Percentiles rank a stretch among this genome's conserved stretches.
Evolutionary conservation across 306 rosid species (phyloP).

Genomic region (Citrullus amarus): DNA sequence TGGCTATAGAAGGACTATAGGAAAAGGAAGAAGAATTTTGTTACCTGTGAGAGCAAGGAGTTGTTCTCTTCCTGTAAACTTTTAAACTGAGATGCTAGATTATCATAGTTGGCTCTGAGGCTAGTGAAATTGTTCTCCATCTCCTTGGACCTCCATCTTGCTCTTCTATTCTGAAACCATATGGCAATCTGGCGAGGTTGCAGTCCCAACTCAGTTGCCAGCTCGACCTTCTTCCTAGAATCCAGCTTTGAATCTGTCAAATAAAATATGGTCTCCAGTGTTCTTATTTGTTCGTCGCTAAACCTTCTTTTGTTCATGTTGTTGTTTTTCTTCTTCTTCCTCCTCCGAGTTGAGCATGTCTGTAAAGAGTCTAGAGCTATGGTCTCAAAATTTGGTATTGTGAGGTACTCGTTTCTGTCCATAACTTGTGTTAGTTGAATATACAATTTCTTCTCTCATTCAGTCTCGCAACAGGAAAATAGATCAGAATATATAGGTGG

Average conservation of each 20-base stretch:
- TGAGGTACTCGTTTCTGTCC: slow-evolving; percentile 33
- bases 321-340: slow-evolving; percentile 30
- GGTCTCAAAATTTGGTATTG: background rate
- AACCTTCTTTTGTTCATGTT: slow-evolving; percentile 57
- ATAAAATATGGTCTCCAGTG: slow-evolving; percentile 60
- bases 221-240: slow-evolving; percentile 63
- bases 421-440: slow-evolving; percentile 13
- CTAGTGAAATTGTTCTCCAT: slow-evolving; percentile 54
- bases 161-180: slow-evolving; percentile 95
- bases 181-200: slow-evolving; percentile 93
- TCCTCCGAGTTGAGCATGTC: slow-evolving; percentile 16
- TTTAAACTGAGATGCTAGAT: slow-evolving; percentile 43
- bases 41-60: slow-evolving; percentile 63
- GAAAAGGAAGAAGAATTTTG: background rate
- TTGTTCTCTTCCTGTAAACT: slow-evolving; percentile 64
- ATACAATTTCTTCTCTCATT: background rate
- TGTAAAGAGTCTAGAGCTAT: background rate
- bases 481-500: background rate
- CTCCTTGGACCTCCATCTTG: slow-evolving; percentile 90
- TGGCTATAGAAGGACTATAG: background rate
- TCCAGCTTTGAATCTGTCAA: slow-evolving; percentile 66
- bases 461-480: background rate
- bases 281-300: slow-evolving; percentile 61
- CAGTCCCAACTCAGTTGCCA: slow-evolving; percentile 74
- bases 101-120: slow-evolving; percentile 55